These are phyloP conservation scores for Fusarium brevicatenulatum DNA, from an alignment of 2,329 filamentous ascomycete genomes.

Conservation along the genomic window DNA sequence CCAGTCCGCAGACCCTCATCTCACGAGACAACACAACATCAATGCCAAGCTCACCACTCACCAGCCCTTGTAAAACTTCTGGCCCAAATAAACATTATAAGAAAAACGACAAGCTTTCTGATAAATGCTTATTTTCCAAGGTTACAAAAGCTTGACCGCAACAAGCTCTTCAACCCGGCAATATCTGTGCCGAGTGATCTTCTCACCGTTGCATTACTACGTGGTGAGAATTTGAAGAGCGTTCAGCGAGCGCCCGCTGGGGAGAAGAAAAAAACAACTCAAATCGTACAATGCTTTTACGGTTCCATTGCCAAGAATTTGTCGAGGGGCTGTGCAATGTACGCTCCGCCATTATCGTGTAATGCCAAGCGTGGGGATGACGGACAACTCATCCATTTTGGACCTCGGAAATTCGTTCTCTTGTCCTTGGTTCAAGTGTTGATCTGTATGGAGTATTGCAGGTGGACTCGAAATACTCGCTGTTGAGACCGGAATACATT, in stretches of 20 bases:
- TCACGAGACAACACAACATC: not conserved
- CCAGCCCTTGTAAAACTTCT: not conserved
- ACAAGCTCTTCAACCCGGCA: constrained; percentile 21
- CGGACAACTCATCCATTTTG: constrained; percentile 25
- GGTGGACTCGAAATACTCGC: not conserved
- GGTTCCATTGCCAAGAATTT: constrained; percentile 13
- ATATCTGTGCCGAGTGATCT: not conserved
- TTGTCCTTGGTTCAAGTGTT: not conserved
- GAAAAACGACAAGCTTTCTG: constrained; percentile 20
- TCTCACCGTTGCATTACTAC: constrained; percentile 14
- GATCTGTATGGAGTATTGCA: not conserved
- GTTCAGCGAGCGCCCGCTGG: not conserved
- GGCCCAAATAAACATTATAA: not conserved
- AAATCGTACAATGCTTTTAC: not conserved
- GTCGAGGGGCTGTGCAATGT: constrained; percentile 26
- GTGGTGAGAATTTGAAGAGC: constrained; percentile 7
- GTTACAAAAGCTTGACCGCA: constrained; percentile 25
- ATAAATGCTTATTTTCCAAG: constrained; percentile 6
- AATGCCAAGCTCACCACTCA: constrained; percentile 14
- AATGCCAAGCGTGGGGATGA: constrained; percentile 35
- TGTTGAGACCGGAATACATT: not conserved
- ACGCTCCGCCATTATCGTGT: constrained; percentile 19
- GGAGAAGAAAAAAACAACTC: not conserved
- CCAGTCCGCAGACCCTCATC: not conserved
- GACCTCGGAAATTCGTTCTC: not conserved